A percentile compares a stretch with the other conserved stretches of the same genome.
phyloP scores from a whole-genome alignment of 352 stramenopile species.

The Phytophthora citrophthora region DNA sequence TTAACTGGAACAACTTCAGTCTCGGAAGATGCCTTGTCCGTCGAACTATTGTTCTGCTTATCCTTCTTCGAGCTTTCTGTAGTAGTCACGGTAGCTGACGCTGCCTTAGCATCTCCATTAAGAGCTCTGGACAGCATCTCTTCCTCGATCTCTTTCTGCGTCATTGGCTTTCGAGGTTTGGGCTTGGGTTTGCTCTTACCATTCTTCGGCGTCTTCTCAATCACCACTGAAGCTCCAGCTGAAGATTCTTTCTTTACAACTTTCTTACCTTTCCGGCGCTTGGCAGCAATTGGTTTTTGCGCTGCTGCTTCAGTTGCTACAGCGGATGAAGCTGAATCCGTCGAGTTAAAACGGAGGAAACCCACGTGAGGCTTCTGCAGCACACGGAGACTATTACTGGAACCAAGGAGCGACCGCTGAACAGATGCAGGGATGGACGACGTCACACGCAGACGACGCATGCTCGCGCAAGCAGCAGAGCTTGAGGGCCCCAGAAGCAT shows the following conservation, averaged over 20 bases:
- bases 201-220: slow-evolving; percentile 2
- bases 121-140: slow-evolving; percentile 38
- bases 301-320: background rate
- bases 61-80: slow-evolving; percentile 19
- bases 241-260: slow-evolving; percentile 33
- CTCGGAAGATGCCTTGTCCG: slow-evolving; percentile 4
- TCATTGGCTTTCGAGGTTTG: slow-evolving; percentile 30
- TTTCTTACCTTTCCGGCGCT: slow-evolving; percentile 39
- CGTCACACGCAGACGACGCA: slow-evolving; percentile 23
- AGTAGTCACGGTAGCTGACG: background rate
- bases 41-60: slow-evolving; percentile 3
- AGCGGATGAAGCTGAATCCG: background rate
- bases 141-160: slow-evolving; percentile 45
- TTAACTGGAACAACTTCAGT: slow-evolving; percentile 25
- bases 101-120: slow-evolving; percentile 15
- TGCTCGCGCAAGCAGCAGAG: slow-evolving; percentile 10
- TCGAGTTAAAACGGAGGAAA: slow-evolving; percentile 15
- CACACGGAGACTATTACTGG: background rate
- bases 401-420: background rate
- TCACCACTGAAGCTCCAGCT: background rate
- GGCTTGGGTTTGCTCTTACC: slow-evolving; percentile 13
- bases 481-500: slow-evolving; percentile 31
- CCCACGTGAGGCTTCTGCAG: slow-evolving; percentile 5
- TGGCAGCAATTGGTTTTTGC: slow-evolving; percentile 30
- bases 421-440: background rate